These are phyloP conservation scores for Pichia sp. DNA, from an alignment of 1,139 yeast species.

Conservation along the genomic window DNA sequence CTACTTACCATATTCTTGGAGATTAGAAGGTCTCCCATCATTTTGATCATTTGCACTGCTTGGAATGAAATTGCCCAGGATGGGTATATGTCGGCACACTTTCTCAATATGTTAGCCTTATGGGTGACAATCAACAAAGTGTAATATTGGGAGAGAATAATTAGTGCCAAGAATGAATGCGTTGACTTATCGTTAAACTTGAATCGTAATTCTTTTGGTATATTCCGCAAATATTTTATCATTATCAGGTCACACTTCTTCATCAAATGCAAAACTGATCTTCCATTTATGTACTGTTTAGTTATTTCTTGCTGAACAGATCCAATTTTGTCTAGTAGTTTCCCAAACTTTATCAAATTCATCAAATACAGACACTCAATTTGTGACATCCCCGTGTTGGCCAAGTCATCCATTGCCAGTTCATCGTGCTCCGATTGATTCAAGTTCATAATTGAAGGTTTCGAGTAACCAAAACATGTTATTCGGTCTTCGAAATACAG, in stretches of 20 bases:
- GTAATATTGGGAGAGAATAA: slow-evolving; percentile 66
- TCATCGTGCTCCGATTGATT: slow-evolving; percentile 76
- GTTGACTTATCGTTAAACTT: slow-evolving; percentile 45
- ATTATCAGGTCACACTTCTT: slow-evolving; percentile 64
- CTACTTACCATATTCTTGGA: slow-evolving; percentile 42
- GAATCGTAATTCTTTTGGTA: slow-evolving; percentile 61
- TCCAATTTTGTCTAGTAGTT: slow-evolving; percentile 65
- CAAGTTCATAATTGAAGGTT: slow-evolving; percentile 63
- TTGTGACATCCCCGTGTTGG: slow-evolving; percentile 39
- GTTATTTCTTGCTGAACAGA: slow-evolving; percentile 55
- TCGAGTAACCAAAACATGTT: slow-evolving; percentile 60
- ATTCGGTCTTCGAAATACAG: slow-evolving; percentile 65
- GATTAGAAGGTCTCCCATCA: slow-evolving; percentile 53
- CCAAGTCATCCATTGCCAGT: slow-evolving; percentile 59
- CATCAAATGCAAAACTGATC: slow-evolving; percentile 34
- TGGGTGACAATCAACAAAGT: slow-evolving; percentile 66
- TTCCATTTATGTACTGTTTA: slow-evolving; percentile 5
- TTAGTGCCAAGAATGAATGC: slow-evolving; percentile 53
- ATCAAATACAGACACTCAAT: slow-evolving; percentile 53
- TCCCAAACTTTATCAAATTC: slow-evolving; percentile 61
- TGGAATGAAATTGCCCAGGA: slow-evolving; percentile 84
- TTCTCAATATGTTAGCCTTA: slow-evolving; percentile 55
- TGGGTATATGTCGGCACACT: slow-evolving; percentile 54
- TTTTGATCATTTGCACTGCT: slow-evolving; percentile 74
- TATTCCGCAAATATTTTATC: slow-evolving; percentile 70